Evolutionary conservation across 495 filamentous ascomycete genomes (phyloP), one percentile per base, ranked within the genome.

Genomic region (Barbatosphaeria neglecta): DNA sequence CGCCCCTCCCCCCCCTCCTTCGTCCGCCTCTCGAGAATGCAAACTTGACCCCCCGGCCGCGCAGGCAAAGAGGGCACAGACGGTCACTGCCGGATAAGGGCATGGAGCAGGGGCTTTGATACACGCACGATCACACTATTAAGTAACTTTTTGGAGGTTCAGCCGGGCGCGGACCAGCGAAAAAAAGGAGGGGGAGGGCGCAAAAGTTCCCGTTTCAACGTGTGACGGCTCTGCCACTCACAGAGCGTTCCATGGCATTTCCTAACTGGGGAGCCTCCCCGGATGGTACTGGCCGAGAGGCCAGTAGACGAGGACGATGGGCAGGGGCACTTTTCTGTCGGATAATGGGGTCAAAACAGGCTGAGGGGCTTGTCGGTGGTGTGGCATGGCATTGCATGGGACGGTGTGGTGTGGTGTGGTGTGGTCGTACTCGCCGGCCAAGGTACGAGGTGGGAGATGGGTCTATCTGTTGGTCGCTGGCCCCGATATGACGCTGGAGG

Each of bases 31-130:
- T n/a, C n/a, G n/a, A n/a, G n/a, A n/a, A n/a, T n/a, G n/a, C n/a
- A n/a, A n/a, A n/a, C 28, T 39, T 13, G 7, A 6, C n/a, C n/a
- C n/a, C 25, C 22, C 18, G 17, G 22, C 22, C 22, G 42, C 13
- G 4, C 7, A 37, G 9, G 17, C 10, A 22, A 23, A 5, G 16
- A 18, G 22, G 41, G 23, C 33, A 37, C 43, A 27, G 43, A 38
- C 27, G 16, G 6, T 1, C 28, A 37, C 17, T 20, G 37, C 38
- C 48, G 48, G 48, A 50, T 40, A 50, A 50, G 48, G 48, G 48
- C 37, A 45, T n/a, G n/a, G 39, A 28, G 19, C 48, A 50, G 48
- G 48, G 48, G 48, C 23, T 20, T 4, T 35, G 48, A 50, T 50
- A 50, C 48, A 50, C 48, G 42, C 33, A 37, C 43, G 43, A n/a